phyloP scores from a whole-genome alignment of 2,329 filamentous ascomycete species.

The Calonectria fujianensis region DNA sequence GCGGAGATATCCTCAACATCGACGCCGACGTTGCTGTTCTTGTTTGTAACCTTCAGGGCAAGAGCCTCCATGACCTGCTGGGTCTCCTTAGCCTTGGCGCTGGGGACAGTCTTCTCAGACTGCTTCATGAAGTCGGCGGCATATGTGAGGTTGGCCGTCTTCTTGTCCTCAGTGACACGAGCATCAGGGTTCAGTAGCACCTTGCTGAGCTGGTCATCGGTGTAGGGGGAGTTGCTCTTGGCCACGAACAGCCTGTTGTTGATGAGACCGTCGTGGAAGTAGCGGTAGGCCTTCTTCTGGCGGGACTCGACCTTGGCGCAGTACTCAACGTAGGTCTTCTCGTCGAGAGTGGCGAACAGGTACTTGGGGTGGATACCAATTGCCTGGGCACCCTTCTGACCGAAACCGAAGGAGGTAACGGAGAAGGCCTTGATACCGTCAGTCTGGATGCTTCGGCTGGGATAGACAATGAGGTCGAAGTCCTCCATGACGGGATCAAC shows the following conservation, averaged over 20 bases:
- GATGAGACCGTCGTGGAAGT: conserved; percentile 98
- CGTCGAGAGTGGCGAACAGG: conserved; percentile 94
- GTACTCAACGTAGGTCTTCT: conserved; percentile 88
- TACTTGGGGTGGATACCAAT: conserved; percentile 98
- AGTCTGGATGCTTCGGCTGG: conserved; percentile 95
- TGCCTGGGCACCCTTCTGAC: conserved; percentile 97
- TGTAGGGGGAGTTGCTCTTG: conserved; percentile 93
- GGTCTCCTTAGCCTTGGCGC: conserved; percentile 76
- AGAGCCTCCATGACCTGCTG: conserved; percentile 86
- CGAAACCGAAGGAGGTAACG: conserved; percentile 99
- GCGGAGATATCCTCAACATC: conserved; percentile 93
- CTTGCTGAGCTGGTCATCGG: conserved; percentile 87
- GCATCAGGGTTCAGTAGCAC: conserved; percentile 96
- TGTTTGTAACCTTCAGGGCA: conserved; percentile 74
- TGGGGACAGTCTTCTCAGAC: conserved; percentile 71
- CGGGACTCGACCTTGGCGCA: conserved; percentile 90
- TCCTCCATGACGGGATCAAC: conserved; percentile 97
- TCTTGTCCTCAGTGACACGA: conserved; percentile 90
- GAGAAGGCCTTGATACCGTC: conserved; percentile 99
- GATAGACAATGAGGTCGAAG: conserved; percentile 98
- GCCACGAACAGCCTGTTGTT: conserved; percentile 98
- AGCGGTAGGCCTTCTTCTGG: conserved; percentile 99
- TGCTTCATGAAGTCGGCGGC: conserved; percentile 81
- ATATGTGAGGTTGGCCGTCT: conserved; percentile 86
- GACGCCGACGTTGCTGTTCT: conserved; percentile 88